A percentile compares a stretch with the other conserved stretches of the same genome.
These are phyloP conservation scores for Reticulascus tulasneorum DNA, from an alignment of 2,329 filamentous ascomycete genomes.

Conservation along the genomic window DNA sequence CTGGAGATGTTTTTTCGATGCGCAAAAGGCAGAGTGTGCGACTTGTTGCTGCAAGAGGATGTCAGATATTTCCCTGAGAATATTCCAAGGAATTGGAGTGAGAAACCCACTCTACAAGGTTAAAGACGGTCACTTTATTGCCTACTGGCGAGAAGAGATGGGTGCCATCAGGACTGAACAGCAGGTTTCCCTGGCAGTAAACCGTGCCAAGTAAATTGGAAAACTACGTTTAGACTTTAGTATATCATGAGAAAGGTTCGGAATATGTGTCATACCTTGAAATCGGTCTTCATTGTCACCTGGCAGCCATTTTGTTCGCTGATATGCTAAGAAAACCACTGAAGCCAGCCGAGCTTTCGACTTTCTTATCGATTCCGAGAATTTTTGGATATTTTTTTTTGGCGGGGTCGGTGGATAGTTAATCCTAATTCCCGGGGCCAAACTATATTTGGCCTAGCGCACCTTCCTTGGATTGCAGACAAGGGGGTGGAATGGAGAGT, in stretches of 20 bases:
- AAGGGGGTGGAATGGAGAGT: slow-evolving; percentile 10
- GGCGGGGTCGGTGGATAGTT: slow-evolving; percentile 28
- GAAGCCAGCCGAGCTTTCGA: no score
- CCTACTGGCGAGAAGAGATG: slow-evolving; percentile 94
- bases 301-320: slow-evolving; percentile 26
- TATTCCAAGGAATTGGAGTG: neutral
- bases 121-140: slow-evolving; percentile 93
- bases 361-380: slow-evolving; percentile 30
- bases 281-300: slow-evolving; percentile 93
- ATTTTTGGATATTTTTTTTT: slow-evolving; percentile 22
- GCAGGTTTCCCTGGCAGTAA: slow-evolving; percentile 94
- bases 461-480: slow-evolving; percentile 3
- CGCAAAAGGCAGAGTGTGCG: slow-evolving; percentile 80
- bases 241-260: neutral
- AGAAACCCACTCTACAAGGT: slow-evolving; percentile 75
- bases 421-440: slow-evolving; percentile 21
- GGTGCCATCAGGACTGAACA: slow-evolving; percentile 94
- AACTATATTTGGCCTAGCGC: slow-evolving; percentile 1
- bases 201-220: slow-evolving; percentile 97
- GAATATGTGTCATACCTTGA: slow-evolving; percentile 71
- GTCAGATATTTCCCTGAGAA: neutral
- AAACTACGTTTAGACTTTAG: slow-evolving; percentile 59
- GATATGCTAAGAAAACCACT: slow-evolving; percentile 8
- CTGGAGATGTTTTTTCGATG: slow-evolving; percentile 91
- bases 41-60: slow-evolving; percentile 64